Conservation (phyloP, 1,139 yeast species). For the Trichomonascaceae sp. region DNA sequence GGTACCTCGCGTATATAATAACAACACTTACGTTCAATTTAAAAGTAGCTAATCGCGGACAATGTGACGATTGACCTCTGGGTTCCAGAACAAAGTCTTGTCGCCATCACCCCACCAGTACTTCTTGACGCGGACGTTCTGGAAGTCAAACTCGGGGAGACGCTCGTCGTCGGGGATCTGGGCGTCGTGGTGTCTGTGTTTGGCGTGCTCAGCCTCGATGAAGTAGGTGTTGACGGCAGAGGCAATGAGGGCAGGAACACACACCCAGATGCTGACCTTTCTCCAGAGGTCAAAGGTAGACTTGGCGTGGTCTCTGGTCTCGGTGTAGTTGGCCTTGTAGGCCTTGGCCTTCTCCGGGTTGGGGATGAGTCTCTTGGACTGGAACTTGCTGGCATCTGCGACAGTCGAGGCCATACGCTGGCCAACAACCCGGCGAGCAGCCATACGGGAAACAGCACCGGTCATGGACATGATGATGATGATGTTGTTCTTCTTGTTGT, state of each 20-base stretch:
- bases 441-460: not conserved
- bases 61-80: conserved; percentile 72
- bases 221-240: conserved; percentile 71
- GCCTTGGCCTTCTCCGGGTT: conserved; percentile 43
- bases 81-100: conserved; percentile 94
- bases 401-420: conserved; percentile 11
- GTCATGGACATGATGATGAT: not conserved
- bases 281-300: conserved; percentile 72
- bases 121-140: conserved; percentile 73
- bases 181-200: conserved; percentile 77
- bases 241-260: conserved; percentile 65
- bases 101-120: conserved; percentile 99
- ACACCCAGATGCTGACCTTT: conserved; percentile 66
- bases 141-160: conserved; percentile 84
- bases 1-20: not conserved
- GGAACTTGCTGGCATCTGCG: conserved; percentile 8
- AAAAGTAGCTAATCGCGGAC: conserved; percentile 6
- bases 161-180: conserved; percentile 67
- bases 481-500: no score
- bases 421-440: conserved; percentile 1
- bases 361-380: conserved; percentile 17
- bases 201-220: conserved; percentile 76
- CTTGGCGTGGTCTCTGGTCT: conserved; percentile 65
- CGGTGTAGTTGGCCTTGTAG: conserved; percentile 36
- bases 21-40: no score